phyloP scores from a whole-genome alignment of 495 filamentous ascomycete species.

The Aspergillus biplanus region DNA sequence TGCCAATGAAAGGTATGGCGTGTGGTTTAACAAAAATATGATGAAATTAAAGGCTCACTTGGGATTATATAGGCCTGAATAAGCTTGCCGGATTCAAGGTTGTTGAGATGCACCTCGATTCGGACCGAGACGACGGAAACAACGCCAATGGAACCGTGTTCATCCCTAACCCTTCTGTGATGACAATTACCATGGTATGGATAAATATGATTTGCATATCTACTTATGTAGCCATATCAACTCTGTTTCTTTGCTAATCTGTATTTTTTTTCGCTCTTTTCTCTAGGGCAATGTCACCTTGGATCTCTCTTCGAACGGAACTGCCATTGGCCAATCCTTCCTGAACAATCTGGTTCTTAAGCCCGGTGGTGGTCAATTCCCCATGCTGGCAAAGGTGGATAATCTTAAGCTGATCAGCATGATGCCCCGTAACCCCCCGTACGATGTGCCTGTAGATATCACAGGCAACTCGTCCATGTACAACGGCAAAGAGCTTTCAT shows the following conservation, averaged over 20 bases:
- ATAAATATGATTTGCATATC: neutral
- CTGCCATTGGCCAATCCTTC: constrained; percentile 55
- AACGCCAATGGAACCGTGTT: constrained; percentile 67
- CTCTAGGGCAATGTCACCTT: constrained; percentile 67
- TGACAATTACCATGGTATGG: constrained; percentile 65
- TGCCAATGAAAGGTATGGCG: constrained; percentile 57
- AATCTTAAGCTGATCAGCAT: constrained; percentile 49
- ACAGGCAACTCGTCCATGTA: constrained; percentile 60
- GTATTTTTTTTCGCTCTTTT: neutral
- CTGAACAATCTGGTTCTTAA: constrained; percentile 60
- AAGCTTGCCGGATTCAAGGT: constrained; percentile 63
- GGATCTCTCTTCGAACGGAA: constrained; percentile 55
- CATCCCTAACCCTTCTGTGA: constrained; percentile 72
- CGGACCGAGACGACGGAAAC: constrained; percentile 43
- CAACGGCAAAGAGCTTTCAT: constrained; percentile 61
- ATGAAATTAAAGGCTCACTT: neutral
- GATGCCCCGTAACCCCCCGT: constrained; percentile 53
- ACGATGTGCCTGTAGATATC: constrained; percentile 63
- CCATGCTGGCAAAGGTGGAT: constrained; percentile 58
- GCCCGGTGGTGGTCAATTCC: constrained; percentile 63
- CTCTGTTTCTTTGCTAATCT: constrained; percentile 19
- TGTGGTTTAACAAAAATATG: neutral
- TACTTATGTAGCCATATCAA: neutral
- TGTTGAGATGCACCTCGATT: constrained; percentile 46
- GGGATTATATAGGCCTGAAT: constrained; percentile 54